Percentiles rank a stretch among this genome's conserved stretches.
phyloP scores from a whole-genome alignment of 805 yeast genomes.

The Clavispora phyllophila region DNA sequence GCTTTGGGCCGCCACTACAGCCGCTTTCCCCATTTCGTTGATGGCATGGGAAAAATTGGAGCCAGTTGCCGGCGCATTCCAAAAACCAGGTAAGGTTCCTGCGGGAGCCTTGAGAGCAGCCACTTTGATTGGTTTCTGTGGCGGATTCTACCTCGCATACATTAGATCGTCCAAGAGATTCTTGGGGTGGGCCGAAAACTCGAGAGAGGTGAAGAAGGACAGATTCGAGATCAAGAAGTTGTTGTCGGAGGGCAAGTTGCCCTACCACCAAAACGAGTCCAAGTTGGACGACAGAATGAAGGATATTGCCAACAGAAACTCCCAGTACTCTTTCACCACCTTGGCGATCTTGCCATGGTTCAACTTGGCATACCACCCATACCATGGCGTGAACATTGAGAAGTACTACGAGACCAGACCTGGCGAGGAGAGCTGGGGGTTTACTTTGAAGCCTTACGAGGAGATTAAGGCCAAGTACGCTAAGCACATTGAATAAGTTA shows the following conservation, averaged over 20 bases:
- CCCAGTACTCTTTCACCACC: conserved; percentile 61
- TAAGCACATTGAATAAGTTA: conserved; percentile 12
- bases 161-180: conserved; percentile 64
- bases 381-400: conserved; percentile 67
- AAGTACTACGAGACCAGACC: conserved; percentile 44
- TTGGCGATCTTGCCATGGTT: conserved; percentile 73
- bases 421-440: conserved; percentile 58
- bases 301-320: conserved; percentile 71
- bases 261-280: conserved; percentile 58
- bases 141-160: conserved; percentile 74
- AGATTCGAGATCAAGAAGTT: conserved; percentile 67
- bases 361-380: conserved; percentile 74
- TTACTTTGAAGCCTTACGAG: conserved; percentile 46
- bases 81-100: conserved; percentile 47
- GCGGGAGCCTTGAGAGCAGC: conserved; percentile 55
- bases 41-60: conserved; percentile 41
- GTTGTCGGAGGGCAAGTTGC: conserved; percentile 58
- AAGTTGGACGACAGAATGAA: conserved; percentile 61
- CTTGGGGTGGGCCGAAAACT: conserved; percentile 73
- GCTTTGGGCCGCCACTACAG: conserved; percentile 40
- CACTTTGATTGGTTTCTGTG: conserved; percentile 56
- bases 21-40: conserved; percentile 38
- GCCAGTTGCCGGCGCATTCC: conserved; percentile 38
- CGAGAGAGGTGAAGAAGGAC: conserved; percentile 65
- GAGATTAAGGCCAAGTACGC: conserved; percentile 36